Conservation (phyloP, 2,329 filamentous ascomycete species). For the Aureobasidium sp. region DNA sequence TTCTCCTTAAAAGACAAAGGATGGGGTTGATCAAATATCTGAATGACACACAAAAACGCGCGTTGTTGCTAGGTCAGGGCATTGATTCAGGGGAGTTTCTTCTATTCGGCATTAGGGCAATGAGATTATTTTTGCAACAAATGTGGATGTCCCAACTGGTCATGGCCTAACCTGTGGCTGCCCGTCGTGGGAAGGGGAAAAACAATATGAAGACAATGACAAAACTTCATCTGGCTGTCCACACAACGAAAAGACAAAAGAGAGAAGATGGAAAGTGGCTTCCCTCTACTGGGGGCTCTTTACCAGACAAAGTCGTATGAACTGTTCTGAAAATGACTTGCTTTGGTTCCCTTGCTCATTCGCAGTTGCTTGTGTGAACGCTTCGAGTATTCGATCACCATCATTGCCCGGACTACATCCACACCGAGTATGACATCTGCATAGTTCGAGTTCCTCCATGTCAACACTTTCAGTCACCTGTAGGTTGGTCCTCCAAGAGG, state of each 20-base stretch:
- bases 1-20: background rate
- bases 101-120: slow-evolving; percentile 5
- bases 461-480: background rate
- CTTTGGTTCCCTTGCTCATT: background rate
- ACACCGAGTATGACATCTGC: background rate
- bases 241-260: background rate
- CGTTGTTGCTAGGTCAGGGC: background rate
- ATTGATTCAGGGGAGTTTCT: slow-evolving; percentile 2
- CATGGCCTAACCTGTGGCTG: background rate
- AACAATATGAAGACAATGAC: slow-evolving; percentile 8
- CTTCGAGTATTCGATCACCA: background rate
- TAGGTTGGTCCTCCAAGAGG: background rate
- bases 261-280: background rate
- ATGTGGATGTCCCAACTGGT: background rate
- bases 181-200: background rate
- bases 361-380: background rate
- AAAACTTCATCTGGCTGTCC: slow-evolving; percentile 13
- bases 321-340: slow-evolving; percentile 12
- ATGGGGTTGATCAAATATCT: background rate
- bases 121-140: slow-evolving; percentile 1
- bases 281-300: background rate
- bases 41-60: background rate
- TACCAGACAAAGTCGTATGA: slow-evolving; percentile 13
- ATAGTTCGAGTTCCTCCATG: background rate
- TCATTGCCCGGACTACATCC: background rate